Evolutionary conservation across 1,139 yeast species (phyloP).

Genomic region (Saccharomyces pastorianus): DNA sequence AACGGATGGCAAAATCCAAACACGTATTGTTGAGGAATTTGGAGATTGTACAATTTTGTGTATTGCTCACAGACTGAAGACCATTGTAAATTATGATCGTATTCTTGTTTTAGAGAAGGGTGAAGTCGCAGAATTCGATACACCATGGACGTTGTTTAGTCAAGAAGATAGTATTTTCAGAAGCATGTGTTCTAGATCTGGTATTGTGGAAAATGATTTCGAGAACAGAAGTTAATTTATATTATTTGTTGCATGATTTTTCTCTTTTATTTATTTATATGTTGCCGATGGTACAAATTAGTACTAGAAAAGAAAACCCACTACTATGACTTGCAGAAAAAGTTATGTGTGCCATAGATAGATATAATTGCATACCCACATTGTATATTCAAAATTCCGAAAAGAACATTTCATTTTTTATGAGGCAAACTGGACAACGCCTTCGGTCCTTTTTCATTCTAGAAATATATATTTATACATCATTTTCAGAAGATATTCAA

Average conservation of each 20-base stretch:
- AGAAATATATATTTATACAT: neutral
- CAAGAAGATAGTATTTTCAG: slow-evolving; percentile 43
- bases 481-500: neutral
- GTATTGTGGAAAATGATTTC: slow-evolving; percentile 39
- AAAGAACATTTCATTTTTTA: neutral
- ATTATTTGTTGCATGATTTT: neutral
- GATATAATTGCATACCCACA: neutral
- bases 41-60: slow-evolving; percentile 61
- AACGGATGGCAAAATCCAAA: slow-evolving; percentile 64
- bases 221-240: neutral
- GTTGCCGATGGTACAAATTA: neutral
- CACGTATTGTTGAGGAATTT: slow-evolving; percentile 55
- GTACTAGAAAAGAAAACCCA: neutral
- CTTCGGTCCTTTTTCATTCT: neutral
- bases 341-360: neutral
- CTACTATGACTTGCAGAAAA: neutral
- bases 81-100: slow-evolving; percentile 57
- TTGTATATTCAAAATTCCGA: neutral
- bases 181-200: slow-evolving; percentile 54
- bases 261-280: neutral
- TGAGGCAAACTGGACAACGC: no score
- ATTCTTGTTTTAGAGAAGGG: slow-evolving; percentile 63
- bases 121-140: slow-evolving; percentile 50
- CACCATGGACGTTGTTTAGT: slow-evolving; percentile 41
- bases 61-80: slow-evolving; percentile 70